Conservation (phyloP, 2,329 filamentous ascomycete species). For the Aspergillus sp. region DNA sequence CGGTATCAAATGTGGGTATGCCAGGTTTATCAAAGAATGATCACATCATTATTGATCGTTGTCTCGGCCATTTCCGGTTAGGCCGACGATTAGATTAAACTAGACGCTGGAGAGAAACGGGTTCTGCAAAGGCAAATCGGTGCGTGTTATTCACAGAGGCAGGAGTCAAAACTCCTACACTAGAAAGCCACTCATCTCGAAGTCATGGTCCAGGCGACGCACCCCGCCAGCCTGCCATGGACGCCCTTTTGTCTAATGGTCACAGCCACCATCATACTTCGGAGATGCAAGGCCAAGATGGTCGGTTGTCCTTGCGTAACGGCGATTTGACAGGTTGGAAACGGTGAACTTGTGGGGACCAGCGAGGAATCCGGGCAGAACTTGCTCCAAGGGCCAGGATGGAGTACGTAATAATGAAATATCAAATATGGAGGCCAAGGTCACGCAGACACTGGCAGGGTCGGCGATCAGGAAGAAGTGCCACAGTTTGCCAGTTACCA, state of each 20-base stretch:
- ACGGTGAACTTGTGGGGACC: conserved; percentile 27
- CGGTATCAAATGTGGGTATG: conserved; percentile 2
- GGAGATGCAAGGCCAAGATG: not conserved
- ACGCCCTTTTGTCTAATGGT: not conserved
- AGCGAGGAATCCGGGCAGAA: not conserved
- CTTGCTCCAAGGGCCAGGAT: not conserved
- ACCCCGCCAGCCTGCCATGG: not conserved
- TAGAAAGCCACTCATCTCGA: not conserved
- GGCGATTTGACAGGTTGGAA: conserved; percentile 24
- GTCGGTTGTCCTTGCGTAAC: conserved; percentile 22
- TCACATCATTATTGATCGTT: conserved; percentile 14
- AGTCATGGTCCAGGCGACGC: not conserved
- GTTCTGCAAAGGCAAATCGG: not conserved
- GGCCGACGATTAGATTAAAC: conserved; percentile 5
- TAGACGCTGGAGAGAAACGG: not conserved
- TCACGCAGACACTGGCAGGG: conserved; percentile 8
- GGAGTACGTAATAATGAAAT: conserved; percentile 6
- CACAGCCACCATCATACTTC: not conserved
- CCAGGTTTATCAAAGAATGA: conserved; percentile 11
- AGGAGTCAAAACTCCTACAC: not conserved
- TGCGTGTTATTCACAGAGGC: not conserved
- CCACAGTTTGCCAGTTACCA: not conserved
- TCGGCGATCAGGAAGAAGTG: conserved; percentile 17
- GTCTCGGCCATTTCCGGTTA: conserved; percentile 6
- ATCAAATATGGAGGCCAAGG: not conserved